Conservation (phyloP, 768 basidiomycete species). For the Asterophora lycoperdoides region DNA sequence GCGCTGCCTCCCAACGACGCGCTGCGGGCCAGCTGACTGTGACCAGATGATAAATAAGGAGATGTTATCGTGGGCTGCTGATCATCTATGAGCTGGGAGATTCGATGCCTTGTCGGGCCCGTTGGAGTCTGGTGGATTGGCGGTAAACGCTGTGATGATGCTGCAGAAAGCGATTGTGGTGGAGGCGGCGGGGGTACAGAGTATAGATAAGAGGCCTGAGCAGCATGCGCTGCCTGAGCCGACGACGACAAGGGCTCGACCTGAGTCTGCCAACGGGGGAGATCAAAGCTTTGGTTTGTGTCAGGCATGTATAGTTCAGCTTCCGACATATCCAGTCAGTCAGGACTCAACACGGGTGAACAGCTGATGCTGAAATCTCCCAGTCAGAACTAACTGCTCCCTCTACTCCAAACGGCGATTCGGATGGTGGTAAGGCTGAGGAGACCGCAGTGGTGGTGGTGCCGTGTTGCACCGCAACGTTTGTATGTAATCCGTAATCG, state of each 20-base stretch:
- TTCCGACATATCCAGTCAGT: constrained; percentile 56
- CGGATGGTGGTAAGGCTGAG: constrained; percentile 7
- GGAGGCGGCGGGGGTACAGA: constrained; percentile 54
- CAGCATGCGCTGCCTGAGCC: constrained; percentile 49
- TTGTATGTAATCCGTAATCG: constrained; percentile 19
- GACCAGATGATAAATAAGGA: constrained; percentile 48
- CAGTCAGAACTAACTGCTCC: constrained; percentile 4
- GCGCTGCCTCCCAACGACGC: constrained; percentile 56
- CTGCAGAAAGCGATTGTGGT: constrained; percentile 34
- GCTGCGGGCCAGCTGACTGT: constrained; percentile 59
- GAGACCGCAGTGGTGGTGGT: constrained; percentile 8
- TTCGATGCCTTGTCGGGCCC: constrained; percentile 44
- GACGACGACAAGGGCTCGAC: constrained; percentile 50
- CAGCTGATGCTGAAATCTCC: constrained; percentile 15
- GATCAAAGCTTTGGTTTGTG: constrained; percentile 78
- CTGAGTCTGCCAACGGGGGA: constrained; percentile 72
- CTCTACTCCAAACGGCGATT: constrained; percentile 4
- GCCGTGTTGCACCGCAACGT: constrained; percentile 18
- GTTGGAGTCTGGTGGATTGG: constrained; percentile 48
- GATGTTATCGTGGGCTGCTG: constrained; percentile 41
- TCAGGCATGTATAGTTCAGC: constrained; percentile 73
- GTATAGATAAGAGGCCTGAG: constrained; percentile 50
- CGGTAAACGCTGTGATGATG: constrained; percentile 44
- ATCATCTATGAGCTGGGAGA: constrained; percentile 66
- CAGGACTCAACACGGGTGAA: constrained; percentile 13